Percentiles rank a stretch among this genome's conserved stretches.
Evolutionary conservation across 257 asterid genomes (phyloP).

Genomic region (Euphrasia confusa): DNA sequence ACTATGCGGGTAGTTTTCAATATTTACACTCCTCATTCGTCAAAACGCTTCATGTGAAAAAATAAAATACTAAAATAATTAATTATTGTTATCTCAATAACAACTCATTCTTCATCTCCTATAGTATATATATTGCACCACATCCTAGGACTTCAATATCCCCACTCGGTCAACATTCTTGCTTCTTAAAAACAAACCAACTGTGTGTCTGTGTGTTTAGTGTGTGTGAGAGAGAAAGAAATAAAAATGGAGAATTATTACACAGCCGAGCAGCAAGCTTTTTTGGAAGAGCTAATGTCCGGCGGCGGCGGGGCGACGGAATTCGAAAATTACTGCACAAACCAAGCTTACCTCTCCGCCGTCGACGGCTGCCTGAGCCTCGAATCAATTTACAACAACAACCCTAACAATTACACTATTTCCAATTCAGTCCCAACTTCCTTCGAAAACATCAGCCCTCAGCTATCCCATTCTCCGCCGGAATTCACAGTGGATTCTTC

Average conservation of each 20-base stretch:
- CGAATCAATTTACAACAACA: conserved; percentile 6
- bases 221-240: conserved; percentile 18
- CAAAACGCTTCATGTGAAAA: no score
- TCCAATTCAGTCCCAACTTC: conserved; percentile 15
- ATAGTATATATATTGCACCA: no score
- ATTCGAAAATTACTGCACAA: conserved; percentile 13
- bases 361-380: conserved; percentile 15
- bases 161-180: no score
- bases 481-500: conserved; percentile 32
- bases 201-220: neutral
- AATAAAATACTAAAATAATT: no score
- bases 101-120: no score
- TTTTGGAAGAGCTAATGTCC: conserved; percentile 47
- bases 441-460: conserved; percentile 14
- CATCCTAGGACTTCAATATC: no score
- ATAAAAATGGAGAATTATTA: conserved; percentile 41
- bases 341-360: conserved; percentile 28
- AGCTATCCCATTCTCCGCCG: conserved; percentile 30
- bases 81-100: no score
- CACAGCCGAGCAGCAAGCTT: conserved; percentile 30
- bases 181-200: neutral
- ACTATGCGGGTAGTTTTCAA: no score
- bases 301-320: conserved; percentile 30
- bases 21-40: no score
- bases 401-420: conserved; percentile 10